Evolutionary conservation across 1,284 basidiomycete genomes (phyloP).

Genomic region (Ganoderma resinaceum): DNA sequence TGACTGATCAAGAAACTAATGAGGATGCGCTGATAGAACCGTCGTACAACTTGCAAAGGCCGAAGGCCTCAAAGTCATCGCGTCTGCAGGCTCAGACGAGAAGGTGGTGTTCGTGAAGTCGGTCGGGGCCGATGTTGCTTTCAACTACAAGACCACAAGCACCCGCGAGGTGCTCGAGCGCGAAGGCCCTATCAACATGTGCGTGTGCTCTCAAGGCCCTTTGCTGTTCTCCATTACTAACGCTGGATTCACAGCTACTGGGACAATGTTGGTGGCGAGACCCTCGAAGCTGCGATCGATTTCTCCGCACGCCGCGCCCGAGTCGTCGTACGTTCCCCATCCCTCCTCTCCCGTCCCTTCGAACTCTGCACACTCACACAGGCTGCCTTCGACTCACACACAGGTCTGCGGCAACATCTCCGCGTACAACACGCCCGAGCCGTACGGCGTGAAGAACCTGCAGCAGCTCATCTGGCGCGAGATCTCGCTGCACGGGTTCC

Average conservation of each 20-base stretch:
- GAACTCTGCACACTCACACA: not conserved
- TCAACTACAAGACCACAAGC: slow-evolving; percentile 68
- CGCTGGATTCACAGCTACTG: slow-evolving; percentile 47
- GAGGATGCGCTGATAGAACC: slow-evolving; percentile 35
- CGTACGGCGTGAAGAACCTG: slow-evolving; percentile 41
- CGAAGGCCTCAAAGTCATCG: slow-evolving; percentile 73
- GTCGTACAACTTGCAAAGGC: slow-evolving; percentile 70
- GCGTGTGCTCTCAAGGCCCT: slow-evolving; percentile 17
- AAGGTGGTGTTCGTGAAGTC: slow-evolving; percentile 71
- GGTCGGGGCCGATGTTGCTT: slow-evolving; percentile 47
- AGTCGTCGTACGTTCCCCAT: slow-evolving; percentile 55
- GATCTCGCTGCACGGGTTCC: slow-evolving; percentile 67
- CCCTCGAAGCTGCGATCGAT: slow-evolving; percentile 61
- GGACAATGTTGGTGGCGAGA: slow-evolving; percentile 70
- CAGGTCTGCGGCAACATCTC: slow-evolving; percentile 41
- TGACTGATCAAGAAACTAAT: not conserved
- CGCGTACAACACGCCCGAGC: slow-evolving; percentile 37
- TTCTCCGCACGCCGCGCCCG: slow-evolving; percentile 55
- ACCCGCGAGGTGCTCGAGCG: not conserved
- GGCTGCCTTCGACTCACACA: not conserved
- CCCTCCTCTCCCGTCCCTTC: slow-evolving; percentile 24
- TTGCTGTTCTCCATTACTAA: not conserved
- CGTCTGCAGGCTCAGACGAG: slow-evolving; percentile 73
- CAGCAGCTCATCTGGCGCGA: slow-evolving; percentile 54
- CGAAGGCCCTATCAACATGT: slow-evolving; percentile 53